Conservation (phyloP, 306 rosid genomes). For the Cucurbita moschata region DNA sequence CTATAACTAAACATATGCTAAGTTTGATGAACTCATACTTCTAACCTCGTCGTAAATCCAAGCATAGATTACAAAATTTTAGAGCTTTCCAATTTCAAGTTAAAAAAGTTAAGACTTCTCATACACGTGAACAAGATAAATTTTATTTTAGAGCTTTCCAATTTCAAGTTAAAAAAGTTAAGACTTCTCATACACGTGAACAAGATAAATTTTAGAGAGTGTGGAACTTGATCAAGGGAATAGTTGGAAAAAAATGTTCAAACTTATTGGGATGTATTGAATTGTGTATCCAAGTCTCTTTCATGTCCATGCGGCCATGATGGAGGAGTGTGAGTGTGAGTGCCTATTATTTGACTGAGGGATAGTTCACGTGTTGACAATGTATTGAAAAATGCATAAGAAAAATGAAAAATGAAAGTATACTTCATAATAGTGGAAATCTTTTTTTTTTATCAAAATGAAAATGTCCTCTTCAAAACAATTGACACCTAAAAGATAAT, state of each 20-base stretch:
- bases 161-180: not conserved
- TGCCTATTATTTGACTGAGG: not conserved
- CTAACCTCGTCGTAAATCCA: not conserved
- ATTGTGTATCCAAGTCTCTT: not conserved
- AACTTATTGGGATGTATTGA: conserved; percentile 4
- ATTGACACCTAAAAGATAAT: not conserved
- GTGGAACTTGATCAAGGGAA: not conserved
- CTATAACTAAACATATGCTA: not conserved
- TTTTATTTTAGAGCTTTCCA: too few species aligned
- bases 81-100: not conserved
- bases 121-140: too few species aligned
- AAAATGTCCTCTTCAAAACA: not conserved
- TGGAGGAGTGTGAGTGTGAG: not conserved
- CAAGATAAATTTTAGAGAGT: not conserved
- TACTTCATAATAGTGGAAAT: not conserved
- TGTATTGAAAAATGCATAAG: not conserved
- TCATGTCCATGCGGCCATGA: not conserved
- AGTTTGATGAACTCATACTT: not conserved
- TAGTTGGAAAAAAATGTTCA: not conserved
- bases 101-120: too few species aligned
- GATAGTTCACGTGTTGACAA: not conserved
- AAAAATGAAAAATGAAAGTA: not conserved
- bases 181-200: not conserved
- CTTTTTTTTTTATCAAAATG: not conserved
- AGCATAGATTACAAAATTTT: not conserved